Conservation (phyloP, 768 basidiomycete species). For the Kwoniella sp. region DNA sequence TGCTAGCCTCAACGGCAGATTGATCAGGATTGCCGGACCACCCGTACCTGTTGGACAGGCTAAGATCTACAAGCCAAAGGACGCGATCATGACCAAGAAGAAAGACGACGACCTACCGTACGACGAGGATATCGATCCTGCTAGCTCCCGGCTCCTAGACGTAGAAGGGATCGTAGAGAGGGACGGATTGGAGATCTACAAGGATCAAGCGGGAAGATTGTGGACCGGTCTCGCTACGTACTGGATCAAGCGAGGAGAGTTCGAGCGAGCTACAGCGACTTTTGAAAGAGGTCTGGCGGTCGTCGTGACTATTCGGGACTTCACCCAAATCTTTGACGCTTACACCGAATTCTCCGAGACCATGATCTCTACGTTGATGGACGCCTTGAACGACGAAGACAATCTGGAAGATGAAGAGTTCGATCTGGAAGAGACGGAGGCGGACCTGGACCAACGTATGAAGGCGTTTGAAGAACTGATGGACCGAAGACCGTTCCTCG, state of each 20-base stretch:
- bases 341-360: constrained; percentile 93
- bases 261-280: constrained; percentile 79
- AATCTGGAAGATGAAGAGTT: constrained; percentile 73
- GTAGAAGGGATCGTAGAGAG: constrained; percentile 80
- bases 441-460: constrained; percentile 84
- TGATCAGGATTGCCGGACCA: constrained; percentile 73
- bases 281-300: constrained; percentile 83
- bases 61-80: constrained; percentile 61
- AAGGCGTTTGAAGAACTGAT: constrained; percentile 90
- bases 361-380: constrained; percentile 86
- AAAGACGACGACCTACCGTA: constrained; percentile 57
- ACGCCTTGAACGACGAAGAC: constrained; percentile 74
- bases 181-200: constrained; percentile 86
- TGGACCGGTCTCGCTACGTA: constrained; percentile 97
- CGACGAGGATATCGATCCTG: constrained; percentile 82
- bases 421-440: constrained; percentile 68
- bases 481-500: constrained; percentile 91
- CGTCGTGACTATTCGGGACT: constrained; percentile 92
- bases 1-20: constrained; percentile 64
- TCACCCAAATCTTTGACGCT: constrained; percentile 95
- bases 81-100: constrained; percentile 21
- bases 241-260: constrained; percentile 97
- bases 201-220: constrained; percentile 92
- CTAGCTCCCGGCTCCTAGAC: constrained; percentile 71
- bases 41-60: constrained; percentile 60